phyloP scores from a whole-genome alignment of 2,329 filamentous ascomycete species.

The Diplodia seriata region DNA sequence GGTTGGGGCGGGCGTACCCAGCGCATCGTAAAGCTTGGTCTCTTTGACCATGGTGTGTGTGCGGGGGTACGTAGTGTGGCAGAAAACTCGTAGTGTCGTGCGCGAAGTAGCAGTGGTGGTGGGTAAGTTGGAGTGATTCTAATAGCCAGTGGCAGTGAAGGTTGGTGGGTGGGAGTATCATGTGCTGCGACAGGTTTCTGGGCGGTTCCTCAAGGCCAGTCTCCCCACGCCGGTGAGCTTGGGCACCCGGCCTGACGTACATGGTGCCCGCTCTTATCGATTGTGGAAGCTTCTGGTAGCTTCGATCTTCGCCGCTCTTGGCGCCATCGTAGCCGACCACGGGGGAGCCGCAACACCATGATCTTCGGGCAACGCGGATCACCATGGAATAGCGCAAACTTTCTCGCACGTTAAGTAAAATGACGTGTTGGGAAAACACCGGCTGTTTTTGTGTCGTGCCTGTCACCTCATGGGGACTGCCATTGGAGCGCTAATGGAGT shows the following conservation, averaged over 20 bases:
- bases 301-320: conserved; percentile 27
- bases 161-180: conserved; percentile 9
- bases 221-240: conserved; percentile 28
- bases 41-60: conserved; percentile 78
- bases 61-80: conserved; percentile 1
- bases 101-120: background rate
- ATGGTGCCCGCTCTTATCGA: conserved; percentile 24
- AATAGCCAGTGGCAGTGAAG: conserved; percentile 24
- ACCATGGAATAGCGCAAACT: conserved; percentile 3
- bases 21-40: conserved; percentile 90
- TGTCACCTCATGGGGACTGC: background rate
- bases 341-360: conserved; percentile 23
- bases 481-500: background rate
- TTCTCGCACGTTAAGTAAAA: background rate
- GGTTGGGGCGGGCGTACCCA: conserved; percentile 56
- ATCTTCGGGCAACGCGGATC: conserved; percentile 10
- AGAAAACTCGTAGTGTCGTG: background rate
- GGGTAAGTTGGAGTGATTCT: conserved; percentile 11
- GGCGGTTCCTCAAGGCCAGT: conserved; percentile 22
- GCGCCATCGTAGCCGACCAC: conserved; percentile 6
- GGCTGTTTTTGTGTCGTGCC: background rate
- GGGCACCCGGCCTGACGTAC: conserved; percentile 24
- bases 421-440: too few relatives aligned
- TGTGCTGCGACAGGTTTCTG: conserved; percentile 28
- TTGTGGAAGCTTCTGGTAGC: conserved; percentile 30